A percentile compares a stretch with the other conserved stretches of the same genome.
These are phyloP conservation scores for Ascochyta viciae-villosae DNA, from an alignment of 2,329 filamentous ascomycete species.

Conservation along the genomic window DNA sequence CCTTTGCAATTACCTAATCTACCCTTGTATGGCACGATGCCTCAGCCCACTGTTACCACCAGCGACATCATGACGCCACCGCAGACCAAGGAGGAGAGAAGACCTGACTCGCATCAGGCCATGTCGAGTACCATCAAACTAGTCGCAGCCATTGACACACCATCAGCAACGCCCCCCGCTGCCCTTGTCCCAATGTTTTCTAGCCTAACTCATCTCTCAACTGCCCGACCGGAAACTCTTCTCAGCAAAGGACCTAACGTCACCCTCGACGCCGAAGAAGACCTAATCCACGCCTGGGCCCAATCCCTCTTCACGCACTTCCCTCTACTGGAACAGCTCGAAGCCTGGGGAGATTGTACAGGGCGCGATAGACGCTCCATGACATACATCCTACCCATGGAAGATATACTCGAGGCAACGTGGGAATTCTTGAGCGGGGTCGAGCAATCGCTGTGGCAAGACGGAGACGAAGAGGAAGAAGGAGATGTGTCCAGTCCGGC, in stretches of 20 bases:
- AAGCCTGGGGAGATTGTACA: conserved; percentile 44
- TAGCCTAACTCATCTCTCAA: conserved; percentile 34
- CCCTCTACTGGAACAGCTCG: conserved; percentile 39
- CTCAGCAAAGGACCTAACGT: conserved; percentile 31
- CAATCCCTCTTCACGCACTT: conserved; percentile 36
- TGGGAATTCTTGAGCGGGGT: conserved; percentile 46
- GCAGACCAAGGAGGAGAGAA: conserved; percentile 3
- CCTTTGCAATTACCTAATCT: conserved; percentile 32
- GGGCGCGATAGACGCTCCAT: conserved; percentile 39
- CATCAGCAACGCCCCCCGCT: background rate
- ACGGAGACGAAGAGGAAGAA: conserved; percentile 27
- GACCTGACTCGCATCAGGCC: conserved; percentile 10
- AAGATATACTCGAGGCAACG: conserved; percentile 38
- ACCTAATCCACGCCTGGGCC: conserved; percentile 38
- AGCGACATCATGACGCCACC: conserved; percentile 21
- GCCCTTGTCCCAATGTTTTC: conserved; percentile 30
- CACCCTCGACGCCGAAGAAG: conserved; percentile 34
- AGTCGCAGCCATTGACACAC: background rate
- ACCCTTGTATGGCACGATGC: conserved; percentile 12
- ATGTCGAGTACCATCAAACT: conserved; percentile 12
- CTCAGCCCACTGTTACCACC: background rate
- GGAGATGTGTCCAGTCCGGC: conserved; percentile 14
- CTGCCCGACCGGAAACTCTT: conserved; percentile 37
- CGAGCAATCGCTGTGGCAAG: conserved; percentile 45
- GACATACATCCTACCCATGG: conserved; percentile 41